Conservation (phyloP, 2,329 filamentous ascomycete species). For the Neospermospora avenae region DNA sequence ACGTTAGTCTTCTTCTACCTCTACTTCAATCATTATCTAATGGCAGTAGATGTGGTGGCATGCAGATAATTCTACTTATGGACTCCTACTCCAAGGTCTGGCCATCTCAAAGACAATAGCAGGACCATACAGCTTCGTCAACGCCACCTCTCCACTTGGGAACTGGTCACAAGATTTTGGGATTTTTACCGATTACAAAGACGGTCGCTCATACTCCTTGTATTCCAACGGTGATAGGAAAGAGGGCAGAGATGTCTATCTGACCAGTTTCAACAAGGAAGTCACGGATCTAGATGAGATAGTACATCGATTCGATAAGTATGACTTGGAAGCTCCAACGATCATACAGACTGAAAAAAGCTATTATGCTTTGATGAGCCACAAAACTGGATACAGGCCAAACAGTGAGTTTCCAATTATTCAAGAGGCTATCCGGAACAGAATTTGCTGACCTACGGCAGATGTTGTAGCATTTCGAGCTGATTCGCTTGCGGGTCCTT, state of each 20-base stretch:
- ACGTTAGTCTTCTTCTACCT: conserved; percentile 39
- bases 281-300: conserved; percentile 50
- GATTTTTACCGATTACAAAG: conserved; percentile 57
- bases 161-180: conserved; percentile 64
- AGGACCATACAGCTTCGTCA: conserved; percentile 32
- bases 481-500: conserved; percentile 47
- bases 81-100: conserved; percentile 10
- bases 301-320: conserved; percentile 55
- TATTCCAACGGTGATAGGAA: conserved; percentile 57
- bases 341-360: conserved; percentile 58
- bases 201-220: conserved; percentile 52
- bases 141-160: conserved; percentile 52
- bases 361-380: conserved; percentile 60
- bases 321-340: conserved; percentile 56
- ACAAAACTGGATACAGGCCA: conserved; percentile 61
- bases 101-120: conserved; percentile 6
- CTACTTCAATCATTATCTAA: neutral
- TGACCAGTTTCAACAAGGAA: conserved; percentile 51
- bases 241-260: conserved; percentile 55
- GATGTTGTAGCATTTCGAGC: conserved; percentile 55
- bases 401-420: conserved; percentile 41
- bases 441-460: conserved; percentile 15
- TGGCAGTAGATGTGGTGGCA: conserved; percentile 12
- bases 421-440: neutral
- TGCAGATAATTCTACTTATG: conserved; percentile 13